Conservation (phyloP, 176 grass and related monocot genomes). For the Aegilops tauschii region DNA sequence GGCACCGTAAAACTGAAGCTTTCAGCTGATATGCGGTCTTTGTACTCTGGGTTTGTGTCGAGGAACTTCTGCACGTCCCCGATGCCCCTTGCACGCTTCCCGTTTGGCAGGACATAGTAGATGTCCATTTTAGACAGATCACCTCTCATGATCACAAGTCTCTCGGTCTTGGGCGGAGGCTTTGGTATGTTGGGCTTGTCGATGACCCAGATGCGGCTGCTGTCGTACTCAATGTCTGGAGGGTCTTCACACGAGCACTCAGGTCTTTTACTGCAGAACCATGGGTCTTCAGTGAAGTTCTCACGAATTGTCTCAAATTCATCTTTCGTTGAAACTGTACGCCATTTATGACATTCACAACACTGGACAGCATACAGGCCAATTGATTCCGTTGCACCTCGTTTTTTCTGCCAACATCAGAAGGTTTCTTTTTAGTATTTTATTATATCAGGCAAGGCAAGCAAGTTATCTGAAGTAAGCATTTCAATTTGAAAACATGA, state of each 20-base stretch:
- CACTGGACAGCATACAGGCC: constrained; percentile 78
- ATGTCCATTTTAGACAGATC: constrained; percentile 86
- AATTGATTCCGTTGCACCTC: constrained; percentile 48
- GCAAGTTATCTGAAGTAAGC: neutral
- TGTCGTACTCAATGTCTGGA: constrained; percentile 75
- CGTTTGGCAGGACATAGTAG: constrained; percentile 84
- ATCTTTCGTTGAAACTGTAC: constrained; percentile 61
- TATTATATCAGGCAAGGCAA: neutral
- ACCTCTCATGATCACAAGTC: constrained; percentile 63
- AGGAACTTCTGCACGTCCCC: constrained; percentile 80
- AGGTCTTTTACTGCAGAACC: constrained; percentile 60
- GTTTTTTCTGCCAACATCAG: constrained; percentile 45
- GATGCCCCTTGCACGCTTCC: constrained; percentile 56
- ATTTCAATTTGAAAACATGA: neutral
- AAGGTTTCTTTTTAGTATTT: neutral
- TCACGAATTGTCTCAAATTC: constrained; percentile 74
- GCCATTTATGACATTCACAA: constrained; percentile 70
- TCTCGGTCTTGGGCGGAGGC: constrained; percentile 58
- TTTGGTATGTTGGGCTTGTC: constrained; percentile 89
- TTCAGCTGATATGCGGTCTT: constrained; percentile 43
- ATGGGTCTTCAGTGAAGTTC: constrained; percentile 66
- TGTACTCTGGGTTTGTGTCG: constrained; percentile 68
- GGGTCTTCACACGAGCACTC: constrained; percentile 59
- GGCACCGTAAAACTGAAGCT: constrained; percentile 71
- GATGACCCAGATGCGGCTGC: constrained; percentile 65